A percentile compares a stretch with the other conserved stretches of the same genome.
phyloP scores from a whole-genome alignment of 192 early-diverging fungal species.

The Dispira parvispora region DNA sequence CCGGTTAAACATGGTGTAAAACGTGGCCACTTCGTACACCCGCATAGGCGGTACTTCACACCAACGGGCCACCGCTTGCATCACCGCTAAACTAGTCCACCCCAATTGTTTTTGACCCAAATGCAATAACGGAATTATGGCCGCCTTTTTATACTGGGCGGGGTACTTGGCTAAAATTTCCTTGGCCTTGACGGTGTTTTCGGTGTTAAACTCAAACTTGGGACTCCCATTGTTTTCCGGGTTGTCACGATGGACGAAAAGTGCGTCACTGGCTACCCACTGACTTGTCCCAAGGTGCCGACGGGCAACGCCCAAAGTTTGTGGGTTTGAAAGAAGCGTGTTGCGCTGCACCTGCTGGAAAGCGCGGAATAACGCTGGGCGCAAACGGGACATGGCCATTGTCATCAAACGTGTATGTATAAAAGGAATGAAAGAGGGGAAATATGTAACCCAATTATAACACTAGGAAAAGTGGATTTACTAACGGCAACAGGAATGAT shows the following conservation, averaged over 20 bases:
- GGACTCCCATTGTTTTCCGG: conserved; percentile 66
- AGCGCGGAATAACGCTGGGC: too few relatives aligned
- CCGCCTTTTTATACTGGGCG: conserved; percentile 95
- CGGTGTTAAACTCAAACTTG: conserved; percentile 69
- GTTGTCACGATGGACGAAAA: conserved; percentile 48
- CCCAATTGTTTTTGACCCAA: conserved; percentile 91
- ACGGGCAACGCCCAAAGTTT: too few relatives aligned
- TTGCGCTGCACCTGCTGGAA: too few relatives aligned
- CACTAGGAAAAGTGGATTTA: too few relatives aligned
- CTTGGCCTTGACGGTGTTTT: conserved; percentile 60
- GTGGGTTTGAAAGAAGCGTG: too few relatives aligned
- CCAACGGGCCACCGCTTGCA: conserved; percentile 92
- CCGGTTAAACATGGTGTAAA: conserved; percentile 99
- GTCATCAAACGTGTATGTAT: too few relatives aligned
- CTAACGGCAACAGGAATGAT: too few relatives aligned
- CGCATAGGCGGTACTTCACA: conserved; percentile 96
- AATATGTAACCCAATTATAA: too few relatives aligned
- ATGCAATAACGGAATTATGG: conserved; percentile 88
- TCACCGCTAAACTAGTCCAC: conserved; percentile 84
- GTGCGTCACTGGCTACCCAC: conserved; percentile 5
- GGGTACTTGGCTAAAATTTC: conserved; percentile 90
- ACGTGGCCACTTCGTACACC: conserved; percentile 99
- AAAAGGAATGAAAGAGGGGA: too few relatives aligned
- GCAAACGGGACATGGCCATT: too few relatives aligned
- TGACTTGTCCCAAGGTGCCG: too few relatives aligned